phyloP scores from a whole-genome alignment of 352 stramenopile genomes.

The Aphanomyces stellatus region DNA sequence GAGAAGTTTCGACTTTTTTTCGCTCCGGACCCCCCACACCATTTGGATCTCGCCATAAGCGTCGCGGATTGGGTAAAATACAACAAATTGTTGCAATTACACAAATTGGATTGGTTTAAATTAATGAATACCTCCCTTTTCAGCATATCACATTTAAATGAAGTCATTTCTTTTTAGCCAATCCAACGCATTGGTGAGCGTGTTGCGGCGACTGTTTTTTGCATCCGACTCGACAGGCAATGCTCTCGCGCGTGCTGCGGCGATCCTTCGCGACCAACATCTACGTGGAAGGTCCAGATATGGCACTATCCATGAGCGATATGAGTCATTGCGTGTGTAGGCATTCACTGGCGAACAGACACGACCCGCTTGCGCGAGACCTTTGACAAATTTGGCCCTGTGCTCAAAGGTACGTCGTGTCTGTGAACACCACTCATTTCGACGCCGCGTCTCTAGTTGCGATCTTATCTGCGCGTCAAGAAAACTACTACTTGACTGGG shows the following conservation, averaged over 20 bases:
- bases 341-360: constrained; percentile 16
- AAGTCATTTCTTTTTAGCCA: neutral
- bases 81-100: neutral
- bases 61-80: constrained; percentile 13
- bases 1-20: constrained; percentile 21
- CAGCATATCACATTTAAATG: neutral
- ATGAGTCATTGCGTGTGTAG: neutral
- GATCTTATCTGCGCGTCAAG: neutral
- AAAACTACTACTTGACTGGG: constrained; percentile 7
- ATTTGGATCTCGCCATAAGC: neutral
- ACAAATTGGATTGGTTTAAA: neutral
- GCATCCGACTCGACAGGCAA: no score
- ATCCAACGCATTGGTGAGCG: no score
- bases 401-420: neutral
- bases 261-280: constrained; percentile 15
- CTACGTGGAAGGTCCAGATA: constrained; percentile 17
- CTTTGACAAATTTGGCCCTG: constrained; percentile 16
- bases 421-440: neutral
- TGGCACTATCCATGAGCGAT: neutral
- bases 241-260: neutral
- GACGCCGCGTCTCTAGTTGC: neutral
- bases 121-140: neutral
- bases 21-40: neutral
- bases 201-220: no score
- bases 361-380: neutral